Conservation (phyloP, 108 stramenopile genomes). For the Nannochloropsis gaditana region DNA sequence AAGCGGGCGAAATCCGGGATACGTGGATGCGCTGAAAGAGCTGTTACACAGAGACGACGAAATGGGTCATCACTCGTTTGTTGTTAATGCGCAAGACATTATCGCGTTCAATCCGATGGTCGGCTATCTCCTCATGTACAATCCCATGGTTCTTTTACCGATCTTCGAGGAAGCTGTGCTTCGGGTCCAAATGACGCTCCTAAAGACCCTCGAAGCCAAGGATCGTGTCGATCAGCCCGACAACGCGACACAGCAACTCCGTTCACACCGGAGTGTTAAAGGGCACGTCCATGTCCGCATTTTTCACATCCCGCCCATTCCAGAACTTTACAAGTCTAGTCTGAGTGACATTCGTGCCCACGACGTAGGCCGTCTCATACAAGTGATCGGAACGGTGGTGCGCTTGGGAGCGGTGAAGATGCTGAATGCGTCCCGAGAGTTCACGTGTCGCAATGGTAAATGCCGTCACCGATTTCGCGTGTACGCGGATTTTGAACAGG, state of each 20-base stretch:
- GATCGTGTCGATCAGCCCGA: background rate
- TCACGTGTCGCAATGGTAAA: slow-evolving; percentile 64
- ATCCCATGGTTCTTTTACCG: background rate
- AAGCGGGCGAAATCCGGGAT: background rate
- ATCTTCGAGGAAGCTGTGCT: background rate
- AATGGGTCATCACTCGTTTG: background rate
- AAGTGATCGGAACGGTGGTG: slow-evolving; percentile 85
- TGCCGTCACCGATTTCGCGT: slow-evolving; percentile 69
- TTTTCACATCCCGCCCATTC: slow-evolving; percentile 74
- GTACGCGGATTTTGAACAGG: slow-evolving; percentile 74
- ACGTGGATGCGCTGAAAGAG: background rate
- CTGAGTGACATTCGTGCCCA: slow-evolving; percentile 63
- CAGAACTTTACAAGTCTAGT: slow-evolving; percentile 64
- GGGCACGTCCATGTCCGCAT: slow-evolving; percentile 73
- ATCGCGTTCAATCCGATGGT: background rate
- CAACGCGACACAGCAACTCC: background rate
- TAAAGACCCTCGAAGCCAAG: background rate
- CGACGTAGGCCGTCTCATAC: slow-evolving; percentile 81
- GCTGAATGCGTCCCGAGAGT: slow-evolving; percentile 76
- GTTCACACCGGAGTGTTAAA: slow-evolving; percentile 28
- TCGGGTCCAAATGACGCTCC: background rate
- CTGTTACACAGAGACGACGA: background rate
- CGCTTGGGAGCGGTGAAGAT: slow-evolving; percentile 77
- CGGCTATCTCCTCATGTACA: background rate
- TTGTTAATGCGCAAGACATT: background rate